A percentile compares a stretch with the other conserved stretches of the same genome.
Conservation (phyloP, 768 basidiomycete species). For the Tulasnella sp. region DNA sequence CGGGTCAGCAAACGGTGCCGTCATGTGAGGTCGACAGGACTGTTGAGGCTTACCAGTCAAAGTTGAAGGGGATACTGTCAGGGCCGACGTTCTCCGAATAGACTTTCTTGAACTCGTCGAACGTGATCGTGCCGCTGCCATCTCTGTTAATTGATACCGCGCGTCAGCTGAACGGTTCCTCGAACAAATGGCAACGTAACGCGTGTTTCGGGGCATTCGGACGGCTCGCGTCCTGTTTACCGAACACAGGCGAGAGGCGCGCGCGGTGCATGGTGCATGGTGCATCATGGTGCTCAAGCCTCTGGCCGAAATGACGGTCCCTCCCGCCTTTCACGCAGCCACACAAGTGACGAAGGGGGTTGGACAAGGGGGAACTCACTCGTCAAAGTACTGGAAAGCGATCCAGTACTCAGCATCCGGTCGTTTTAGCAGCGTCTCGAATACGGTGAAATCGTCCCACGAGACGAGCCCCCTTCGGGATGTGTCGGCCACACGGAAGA, state of each 20-base stretch:
- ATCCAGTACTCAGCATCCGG: conserved; percentile 98
- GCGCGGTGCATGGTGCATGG: not conserved
- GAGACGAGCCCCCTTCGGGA: conserved; percentile 71
- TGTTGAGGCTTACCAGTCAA: conserved; percentile 66
- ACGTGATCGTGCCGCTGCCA: conserved; percentile 86
- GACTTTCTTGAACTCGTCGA: conserved; percentile 91
- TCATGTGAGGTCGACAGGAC: not conserved
- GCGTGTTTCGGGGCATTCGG: not conserved
- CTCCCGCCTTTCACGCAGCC: not conserved
- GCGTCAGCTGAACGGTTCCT: conserved; percentile 24
- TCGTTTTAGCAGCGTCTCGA: conserved; percentile 87
- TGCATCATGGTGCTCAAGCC: not conserved
- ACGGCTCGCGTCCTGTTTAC: not conserved
- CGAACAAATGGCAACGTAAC: not conserved
- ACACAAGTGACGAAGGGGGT: not conserved
- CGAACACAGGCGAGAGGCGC: not conserved
- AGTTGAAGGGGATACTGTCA: conserved; percentile 89
- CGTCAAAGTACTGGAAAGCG: conserved; percentile 94
- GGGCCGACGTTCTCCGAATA: conserved; percentile 74
- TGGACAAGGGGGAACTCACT: conserved; percentile 47
- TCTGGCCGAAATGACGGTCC: not conserved
- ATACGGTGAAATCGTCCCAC: conserved; percentile 95
- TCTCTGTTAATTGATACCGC: conserved; percentile 51
- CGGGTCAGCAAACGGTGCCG: not conserved
- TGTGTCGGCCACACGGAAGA: conserved; percentile 85